A percentile compares a stretch with the other conserved stretches of the same genome.
Conservation (phyloP, 768 basidiomycete species). For the Rhizopogon vesiculosus region DNA sequence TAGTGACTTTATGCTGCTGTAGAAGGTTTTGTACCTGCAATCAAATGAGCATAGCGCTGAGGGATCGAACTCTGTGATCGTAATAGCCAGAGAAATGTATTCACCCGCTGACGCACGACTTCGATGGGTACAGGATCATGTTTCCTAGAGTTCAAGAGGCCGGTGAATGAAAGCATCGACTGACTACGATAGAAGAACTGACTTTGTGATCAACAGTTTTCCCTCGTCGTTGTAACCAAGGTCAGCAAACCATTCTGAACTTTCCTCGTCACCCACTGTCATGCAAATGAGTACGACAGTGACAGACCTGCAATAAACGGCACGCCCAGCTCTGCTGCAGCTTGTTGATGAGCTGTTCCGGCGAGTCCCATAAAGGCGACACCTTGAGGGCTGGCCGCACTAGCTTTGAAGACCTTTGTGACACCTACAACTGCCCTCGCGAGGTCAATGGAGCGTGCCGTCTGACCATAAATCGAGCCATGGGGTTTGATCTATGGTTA, state of each 20-base stretch:
- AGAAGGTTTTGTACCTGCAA: conserved; percentile 44
- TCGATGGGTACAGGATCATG: conserved; percentile 43
- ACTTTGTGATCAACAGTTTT: conserved; percentile 59
- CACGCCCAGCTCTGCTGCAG: conserved; percentile 49
- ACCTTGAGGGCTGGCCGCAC: conserved; percentile 15
- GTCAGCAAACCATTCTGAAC: conserved; percentile 62
- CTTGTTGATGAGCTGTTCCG: conserved; percentile 56
- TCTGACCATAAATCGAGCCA: conserved; percentile 59
- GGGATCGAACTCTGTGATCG: background rate
- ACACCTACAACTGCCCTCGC: conserved; percentile 52
- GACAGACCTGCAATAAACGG: conserved; percentile 55
- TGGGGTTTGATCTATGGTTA: conserved; percentile 50
- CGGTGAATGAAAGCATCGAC: background rate
- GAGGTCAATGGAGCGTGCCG: conserved; percentile 48
- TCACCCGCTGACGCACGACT: conserved; percentile 40
- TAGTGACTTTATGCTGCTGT: conserved; percentile 41
- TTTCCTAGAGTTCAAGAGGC: conserved; percentile 30
- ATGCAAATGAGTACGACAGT: background rate
- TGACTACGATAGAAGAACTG: background rate
- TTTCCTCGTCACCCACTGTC: background rate
- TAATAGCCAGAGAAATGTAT: background rate
- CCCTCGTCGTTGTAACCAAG: conserved; percentile 55
- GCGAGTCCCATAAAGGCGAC: conserved; percentile 62
- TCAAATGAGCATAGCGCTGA: background rate
- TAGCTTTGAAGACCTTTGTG: conserved; percentile 41